Base-by-base conservation (phyloP, 345 rosid genomes). In the Euclidium syriacum region DNA sequence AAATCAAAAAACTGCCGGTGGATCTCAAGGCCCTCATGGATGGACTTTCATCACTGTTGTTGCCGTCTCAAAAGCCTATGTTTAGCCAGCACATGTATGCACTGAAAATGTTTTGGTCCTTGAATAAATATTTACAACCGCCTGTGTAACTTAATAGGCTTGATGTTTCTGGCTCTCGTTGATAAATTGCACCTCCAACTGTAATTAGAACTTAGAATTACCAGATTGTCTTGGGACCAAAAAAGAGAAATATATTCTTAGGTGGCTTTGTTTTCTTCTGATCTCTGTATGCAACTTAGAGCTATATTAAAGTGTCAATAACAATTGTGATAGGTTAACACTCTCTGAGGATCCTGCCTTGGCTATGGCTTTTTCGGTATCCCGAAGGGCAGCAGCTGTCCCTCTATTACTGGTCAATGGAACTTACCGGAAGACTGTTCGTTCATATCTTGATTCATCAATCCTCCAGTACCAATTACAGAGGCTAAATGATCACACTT, bases 311-410 rank as follows among this genome's bases (percentile, higher is more conserved):
- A 38, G n/a, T 63, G 52, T 32, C 47, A 7, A 11, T 38, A 47
- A 54, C 23, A 48, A 48, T 23, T 49, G 32, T 71, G 52, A 41
- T 72, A 94, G 99, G 84, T 75, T 90, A 63, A 70, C 94, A 19
- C 96, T 90, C 64, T 85, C 99, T 7, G 99, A 94, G 78, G 99
- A 94, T 80, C 92, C 91, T 77, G 95, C 99, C 54, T 73, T 94
- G 66, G 97, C 97, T 65, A 94, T 94, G 99, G 99, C 97, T 48
- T 90, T 94, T 74, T 90, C 99, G 38, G 99, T 87, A 65, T 83
- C 96, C 38, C 81, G 97, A 40, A 81, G 97, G 74, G 97, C 99
- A 69, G 96, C 99, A 66, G 97, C 96, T 62, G 89, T 90, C 41
- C 99, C 99, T 14, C 52, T 85, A 35, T 83, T 94, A 62, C 99